Conservation (phyloP, 1,139 yeast species). For the Lodderomyces orthopsilosis region DNA sequence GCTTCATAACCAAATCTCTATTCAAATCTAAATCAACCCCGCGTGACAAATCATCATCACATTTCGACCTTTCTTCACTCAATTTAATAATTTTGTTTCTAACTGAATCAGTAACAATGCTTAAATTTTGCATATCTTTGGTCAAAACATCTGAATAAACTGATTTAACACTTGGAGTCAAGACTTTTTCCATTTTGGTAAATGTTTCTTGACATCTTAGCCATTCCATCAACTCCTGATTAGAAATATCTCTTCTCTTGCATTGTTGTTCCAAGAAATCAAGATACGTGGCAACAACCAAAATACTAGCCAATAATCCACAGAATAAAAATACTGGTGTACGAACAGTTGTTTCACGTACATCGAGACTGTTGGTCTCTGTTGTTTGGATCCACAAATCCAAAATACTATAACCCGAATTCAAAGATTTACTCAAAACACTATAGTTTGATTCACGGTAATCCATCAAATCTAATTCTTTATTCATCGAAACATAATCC, state of each 20-base stretch:
- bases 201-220: slow-evolving; percentile 48
- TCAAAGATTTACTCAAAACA: slow-evolving; percentile 57
- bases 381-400: slow-evolving; percentile 70
- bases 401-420: slow-evolving; percentile 56
- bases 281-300: slow-evolving; percentile 61
- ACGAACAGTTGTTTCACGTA: slow-evolving; percentile 61
- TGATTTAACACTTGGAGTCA: slow-evolving; percentile 28
- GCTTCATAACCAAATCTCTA: slow-evolving; percentile 7
- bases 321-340: slow-evolving; percentile 75
- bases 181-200: slow-evolving; percentile 50
- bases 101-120: slow-evolving; percentile 5
- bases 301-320: slow-evolving; percentile 58
- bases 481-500: slow-evolving; percentile 66
- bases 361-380: slow-evolving; percentile 53
- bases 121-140: slow-evolving; percentile 15
- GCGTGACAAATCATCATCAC: slow-evolving; percentile 13
- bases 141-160: slow-evolving; percentile 57
- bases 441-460: slow-evolving; percentile 48
- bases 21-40: slow-evolving; percentile 10
- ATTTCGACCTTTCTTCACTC: slow-evolving; percentile 12
- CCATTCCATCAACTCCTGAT: slow-evolving; percentile 51
- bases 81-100: slow-evolving; percentile 9
- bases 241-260: slow-evolving; percentile 26
- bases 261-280: slow-evolving; percentile 46
- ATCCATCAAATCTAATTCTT: slow-evolving; percentile 34